phyloP scores from a whole-genome alignment of 805 yeast genomes.

The Candida tibetensis region DNA sequence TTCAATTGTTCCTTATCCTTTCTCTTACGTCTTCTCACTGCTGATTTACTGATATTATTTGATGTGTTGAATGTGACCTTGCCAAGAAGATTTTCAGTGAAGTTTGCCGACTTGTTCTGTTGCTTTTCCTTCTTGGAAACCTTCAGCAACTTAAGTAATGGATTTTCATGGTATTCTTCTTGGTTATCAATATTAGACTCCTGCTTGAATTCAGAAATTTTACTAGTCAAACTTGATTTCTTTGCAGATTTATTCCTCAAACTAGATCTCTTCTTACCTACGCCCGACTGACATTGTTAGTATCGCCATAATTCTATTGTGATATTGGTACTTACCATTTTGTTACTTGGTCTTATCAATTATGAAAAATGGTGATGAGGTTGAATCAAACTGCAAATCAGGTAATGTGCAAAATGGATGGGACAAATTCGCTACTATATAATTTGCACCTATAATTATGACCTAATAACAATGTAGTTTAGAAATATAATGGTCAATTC shows the following conservation, averaged over 20 bases:
- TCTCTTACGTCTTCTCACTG: constrained; percentile 61
- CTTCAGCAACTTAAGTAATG: constrained; percentile 53
- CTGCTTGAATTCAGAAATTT: constrained; percentile 26
- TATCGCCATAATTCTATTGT: neutral
- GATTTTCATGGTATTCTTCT: constrained; percentile 30
- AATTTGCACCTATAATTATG: constrained; percentile 2
- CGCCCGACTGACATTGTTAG: constrained; percentile 20
- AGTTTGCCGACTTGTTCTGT: constrained; percentile 35
- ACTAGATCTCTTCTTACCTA: constrained; percentile 34
- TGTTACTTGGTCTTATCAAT: neutral
- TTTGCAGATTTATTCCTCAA: constrained; percentile 32
- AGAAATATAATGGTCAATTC: no score
- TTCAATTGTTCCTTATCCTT: constrained; percentile 59
- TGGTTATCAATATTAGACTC: constrained; percentile 12
- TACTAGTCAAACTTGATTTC: constrained; percentile 20
- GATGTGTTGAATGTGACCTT: constrained; percentile 33
- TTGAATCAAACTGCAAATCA: constrained; percentile 1
- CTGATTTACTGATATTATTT: constrained; percentile 60
- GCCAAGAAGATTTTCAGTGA: constrained; percentile 27
- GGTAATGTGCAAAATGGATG: constrained; percentile 1
- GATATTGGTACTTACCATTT: constrained; percentile 5
- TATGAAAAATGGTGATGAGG: constrained; percentile 3
- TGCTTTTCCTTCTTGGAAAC: constrained; percentile 54
- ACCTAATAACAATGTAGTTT: no score
- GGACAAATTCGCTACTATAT: no score